Conservation (phyloP, 768 basidiomycete genomes). For the Thelephora ganbajun region DNA sequence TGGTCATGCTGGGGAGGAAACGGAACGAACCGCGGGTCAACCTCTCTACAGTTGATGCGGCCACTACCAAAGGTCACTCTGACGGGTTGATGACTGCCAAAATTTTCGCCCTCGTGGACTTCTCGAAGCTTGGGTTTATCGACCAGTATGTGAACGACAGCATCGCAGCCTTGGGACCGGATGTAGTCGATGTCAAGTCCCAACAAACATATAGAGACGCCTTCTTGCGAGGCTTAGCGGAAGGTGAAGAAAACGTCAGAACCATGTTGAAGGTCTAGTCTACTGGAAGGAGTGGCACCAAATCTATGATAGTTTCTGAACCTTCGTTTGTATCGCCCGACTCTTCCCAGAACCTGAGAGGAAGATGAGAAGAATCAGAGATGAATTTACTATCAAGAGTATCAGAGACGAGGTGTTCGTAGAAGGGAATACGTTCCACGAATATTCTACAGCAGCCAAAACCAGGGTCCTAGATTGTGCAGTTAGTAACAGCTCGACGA, state of each 20-base stretch:
- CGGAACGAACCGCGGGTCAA: constrained; percentile 6
- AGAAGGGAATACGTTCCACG: constrained; percentile 84
- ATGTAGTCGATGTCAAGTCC: constrained; percentile 22
- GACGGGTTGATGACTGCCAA: constrained; percentile 46
- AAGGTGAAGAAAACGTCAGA: constrained; percentile 22
- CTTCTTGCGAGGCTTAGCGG: constrained; percentile 34
- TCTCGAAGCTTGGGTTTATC: constrained; percentile 43
- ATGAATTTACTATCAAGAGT: constrained; percentile 35
- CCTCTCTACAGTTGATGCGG: constrained; percentile 10
- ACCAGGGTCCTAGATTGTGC: constrained; percentile 35
- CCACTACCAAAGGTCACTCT: constrained; percentile 33
- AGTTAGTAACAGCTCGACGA: too few relatives aligned
- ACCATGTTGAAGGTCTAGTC: not conserved
- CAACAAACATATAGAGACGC: constrained; percentile 29
- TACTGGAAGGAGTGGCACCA: not conserved
- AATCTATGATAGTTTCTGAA: not conserved
- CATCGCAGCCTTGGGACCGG: constrained; percentile 20
- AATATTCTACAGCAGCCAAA: constrained; percentile 57
- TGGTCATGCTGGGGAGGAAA: constrained; percentile 11
- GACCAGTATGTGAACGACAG: constrained; percentile 47
- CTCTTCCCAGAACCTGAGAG: constrained; percentile 26
- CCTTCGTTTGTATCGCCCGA: not conserved
- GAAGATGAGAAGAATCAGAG: constrained; percentile 43
- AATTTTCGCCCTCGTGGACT: constrained; percentile 34
- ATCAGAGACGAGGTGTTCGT: constrained; percentile 49